Evolutionary conservation across 805 yeast species (phyloP).

Genomic region (Nakazawaea holstii): DNA sequence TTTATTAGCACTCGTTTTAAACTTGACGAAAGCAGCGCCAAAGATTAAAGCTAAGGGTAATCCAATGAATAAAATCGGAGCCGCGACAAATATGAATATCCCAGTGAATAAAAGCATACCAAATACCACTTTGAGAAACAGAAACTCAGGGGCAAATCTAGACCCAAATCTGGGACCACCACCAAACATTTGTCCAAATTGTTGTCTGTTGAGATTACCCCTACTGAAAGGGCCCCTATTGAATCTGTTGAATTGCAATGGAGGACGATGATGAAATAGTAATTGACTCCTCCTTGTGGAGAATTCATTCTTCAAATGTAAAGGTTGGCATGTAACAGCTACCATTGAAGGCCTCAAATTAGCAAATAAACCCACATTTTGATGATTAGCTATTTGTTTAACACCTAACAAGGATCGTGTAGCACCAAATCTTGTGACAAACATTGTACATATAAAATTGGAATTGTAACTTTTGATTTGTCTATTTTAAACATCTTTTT

Average conservation of each 20-base stretch:
- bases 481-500: too few species aligned
- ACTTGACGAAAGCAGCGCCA: conserved; percentile 15
- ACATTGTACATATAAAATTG: too few species aligned
- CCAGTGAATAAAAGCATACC: conserved; percentile 9
- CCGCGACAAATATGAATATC: conserved; percentile 25
- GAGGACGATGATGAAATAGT: neutral
- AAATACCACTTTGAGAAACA: neutral
- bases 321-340: too few species aligned
- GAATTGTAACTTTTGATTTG: too few species aligned
- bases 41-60: conserved; percentile 27
- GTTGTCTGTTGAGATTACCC: too few species aligned
- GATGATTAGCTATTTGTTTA: too few species aligned
- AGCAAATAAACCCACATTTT: too few species aligned
- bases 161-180: neutral
- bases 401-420: too few species aligned
- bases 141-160: neutral
- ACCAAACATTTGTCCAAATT: neutral
- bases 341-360: neutral
- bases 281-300: neutral
- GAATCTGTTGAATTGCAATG: neutral
- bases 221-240: neutral
- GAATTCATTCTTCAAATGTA: too few species aligned
- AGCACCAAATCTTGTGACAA: too few species aligned
- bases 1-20: conserved; percentile 12
- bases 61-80: conserved; percentile 24